Evolutionary conservation across 192 early-diverging fungal species (phyloP).

Genomic region (Phlyctochytrium arcticum): DNA sequence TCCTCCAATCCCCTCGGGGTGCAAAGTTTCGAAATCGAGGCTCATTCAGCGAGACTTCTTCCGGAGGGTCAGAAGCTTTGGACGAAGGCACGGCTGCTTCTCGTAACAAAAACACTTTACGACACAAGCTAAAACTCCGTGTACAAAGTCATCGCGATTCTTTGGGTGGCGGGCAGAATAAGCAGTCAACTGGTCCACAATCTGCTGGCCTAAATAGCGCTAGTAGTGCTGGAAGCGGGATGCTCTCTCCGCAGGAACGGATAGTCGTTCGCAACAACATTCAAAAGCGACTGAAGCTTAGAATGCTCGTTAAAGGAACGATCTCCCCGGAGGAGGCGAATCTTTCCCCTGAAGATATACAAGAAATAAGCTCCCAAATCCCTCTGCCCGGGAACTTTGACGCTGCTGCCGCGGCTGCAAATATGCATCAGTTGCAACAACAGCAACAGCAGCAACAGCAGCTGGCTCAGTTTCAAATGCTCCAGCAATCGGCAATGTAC

Average conservation of each 20-base stretch:
- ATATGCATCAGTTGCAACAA: neutral
- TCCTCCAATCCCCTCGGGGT: neutral
- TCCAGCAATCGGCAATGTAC: neutral
- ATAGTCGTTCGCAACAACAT: neutral
- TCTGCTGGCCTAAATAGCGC: neutral
- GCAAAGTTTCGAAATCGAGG: no score
- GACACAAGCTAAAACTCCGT: neutral
- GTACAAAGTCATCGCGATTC: neutral
- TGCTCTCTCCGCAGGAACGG: neutral
- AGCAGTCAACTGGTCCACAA: neutral
- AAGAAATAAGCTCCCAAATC: conserved; percentile 4
- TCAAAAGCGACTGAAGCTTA: neutral
- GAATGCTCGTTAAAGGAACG: conserved; percentile 5
- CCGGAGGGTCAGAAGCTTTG: neutral
- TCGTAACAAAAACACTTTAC: neutral
- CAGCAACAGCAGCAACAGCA: neutral
- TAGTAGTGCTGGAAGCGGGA: no score
- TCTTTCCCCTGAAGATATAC: conserved; percentile 6
- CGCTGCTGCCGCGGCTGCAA: neutral
- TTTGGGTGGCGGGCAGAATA: neutral
- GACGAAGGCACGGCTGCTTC: neutral
- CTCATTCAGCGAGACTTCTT: neutral
- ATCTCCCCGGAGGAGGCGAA: conserved; percentile 4
- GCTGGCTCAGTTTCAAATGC: neutral
- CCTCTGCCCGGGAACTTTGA: neutral